Base-by-base conservation (phyloP, 805 yeast genomes). In the Teunomyces pallodes region DNA sequence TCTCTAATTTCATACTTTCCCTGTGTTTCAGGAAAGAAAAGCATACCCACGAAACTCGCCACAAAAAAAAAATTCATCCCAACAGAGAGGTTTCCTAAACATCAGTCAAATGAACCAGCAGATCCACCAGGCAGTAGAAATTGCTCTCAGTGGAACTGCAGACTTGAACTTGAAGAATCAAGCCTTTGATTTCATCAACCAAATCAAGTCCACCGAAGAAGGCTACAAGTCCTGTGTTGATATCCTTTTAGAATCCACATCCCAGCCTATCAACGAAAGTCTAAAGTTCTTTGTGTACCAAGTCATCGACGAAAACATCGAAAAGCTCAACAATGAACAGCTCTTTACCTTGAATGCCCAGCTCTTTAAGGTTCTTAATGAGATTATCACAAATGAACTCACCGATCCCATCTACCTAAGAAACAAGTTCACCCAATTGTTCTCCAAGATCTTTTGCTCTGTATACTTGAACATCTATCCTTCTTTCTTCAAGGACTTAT, bases 101-200 rank as follows among this genome's bases (percentile, higher is more conserved):
- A 20, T 20, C 24, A 20, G 5, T 17, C 41, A 26, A 38, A 60
- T 57, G 75, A 76, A 74, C 51, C 70, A 73, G 54, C 95, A 90
- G 73, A 85, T 91, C 59, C 89, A 81, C 65, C 94, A 89, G 69
- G 97, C 96, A 36, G 94, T 91, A 42, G 84, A 81, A 53, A 82
- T 90, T 53, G 96, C 96, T 6, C 79, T 87, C 46, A 82, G 83
- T 64, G 85, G 87, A 28, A 74, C 83, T 24, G 79, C 84, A 8
- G 89, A 86, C 62, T 69, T 76, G 12, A 72, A 61, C 36, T 70
- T 89, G 43, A 84, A 83, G 60, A 81, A 53, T 45, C 74, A 76
- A 56, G 82, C 85, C 12, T 66, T 76, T 46, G 74, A 74, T 20
- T 81, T 79, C 60, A 76, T 81, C 53, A 73, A 74, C 50, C 79